phyloP scores from a whole-genome alignment of 129 eudicot genomes.

The Kitagawia praeruptora region DNA sequence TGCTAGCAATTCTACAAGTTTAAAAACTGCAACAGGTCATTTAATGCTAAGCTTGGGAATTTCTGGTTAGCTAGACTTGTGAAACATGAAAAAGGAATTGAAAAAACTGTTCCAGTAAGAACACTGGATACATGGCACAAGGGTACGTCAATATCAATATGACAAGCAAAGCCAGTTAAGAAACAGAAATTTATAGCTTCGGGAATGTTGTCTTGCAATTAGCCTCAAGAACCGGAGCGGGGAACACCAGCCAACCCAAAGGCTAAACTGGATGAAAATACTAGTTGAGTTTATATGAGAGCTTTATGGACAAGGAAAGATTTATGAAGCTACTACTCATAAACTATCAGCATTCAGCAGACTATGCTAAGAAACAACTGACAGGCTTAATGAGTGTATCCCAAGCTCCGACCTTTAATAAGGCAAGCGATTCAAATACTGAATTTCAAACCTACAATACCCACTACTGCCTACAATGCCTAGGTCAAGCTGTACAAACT shows the following conservation, averaged over 20 bases:
- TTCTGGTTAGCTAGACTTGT: conserved; percentile 30
- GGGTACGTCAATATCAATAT: conserved; percentile 13
- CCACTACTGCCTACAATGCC: conserved; percentile 2
- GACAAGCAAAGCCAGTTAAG: conserved; percentile 36
- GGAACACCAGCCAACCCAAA: conserved; percentile 13
- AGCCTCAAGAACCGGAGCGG: conserved; percentile 23
- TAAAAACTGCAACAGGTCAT: background rate
- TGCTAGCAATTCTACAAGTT: too few species aligned
- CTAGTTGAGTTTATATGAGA: conserved; percentile 29
- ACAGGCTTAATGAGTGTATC: conserved; percentile 24
- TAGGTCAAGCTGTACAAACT: too few species aligned
- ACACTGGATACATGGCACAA: conserved; percentile 34
- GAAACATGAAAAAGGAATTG: conserved; percentile 24
- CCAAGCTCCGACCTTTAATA: conserved; percentile 24
- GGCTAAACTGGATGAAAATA: conserved; percentile 14
- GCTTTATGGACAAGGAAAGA: conserved; percentile 24
- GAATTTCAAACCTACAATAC: conserved; percentile 31
- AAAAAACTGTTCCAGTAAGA: conserved; percentile 24
- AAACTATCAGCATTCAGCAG: conserved; percentile 1
- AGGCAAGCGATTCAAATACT: conserved; percentile 31
- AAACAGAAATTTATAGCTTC: conserved; percentile 36
- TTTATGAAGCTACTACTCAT: conserved; percentile 16
- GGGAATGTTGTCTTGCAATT: conserved; percentile 36
- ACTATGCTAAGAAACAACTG: background rate
- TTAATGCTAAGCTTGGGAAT: conserved; percentile 38